These are phyloP conservation scores for Calonectria pauciramosa DNA, from an alignment of 2,329 filamentous ascomycete species.

Conservation along the genomic window DNA sequence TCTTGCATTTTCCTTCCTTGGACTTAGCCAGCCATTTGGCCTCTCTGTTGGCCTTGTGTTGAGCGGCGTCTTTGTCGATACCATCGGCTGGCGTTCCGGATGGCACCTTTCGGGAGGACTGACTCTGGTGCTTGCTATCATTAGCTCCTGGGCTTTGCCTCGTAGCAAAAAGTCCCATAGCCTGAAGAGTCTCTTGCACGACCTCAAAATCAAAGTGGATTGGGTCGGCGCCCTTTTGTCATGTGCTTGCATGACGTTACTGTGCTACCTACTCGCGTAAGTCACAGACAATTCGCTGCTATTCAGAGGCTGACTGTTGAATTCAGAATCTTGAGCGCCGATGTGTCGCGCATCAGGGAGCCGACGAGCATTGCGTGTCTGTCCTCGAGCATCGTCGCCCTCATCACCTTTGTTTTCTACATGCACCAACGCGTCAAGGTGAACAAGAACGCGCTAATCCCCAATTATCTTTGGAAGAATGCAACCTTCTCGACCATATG, in stretches of 20 bases:
- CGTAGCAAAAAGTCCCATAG: constrained; percentile 37
- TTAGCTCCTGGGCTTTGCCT: constrained; percentile 52
- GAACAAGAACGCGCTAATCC: constrained; percentile 68
- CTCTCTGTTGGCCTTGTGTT: constrained; percentile 63
- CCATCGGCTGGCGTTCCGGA: constrained; percentile 59
- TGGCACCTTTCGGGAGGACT: constrained; percentile 56
- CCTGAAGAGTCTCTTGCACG: constrained; percentile 37
- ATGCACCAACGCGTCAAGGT: constrained; percentile 62
- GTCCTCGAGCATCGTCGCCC: constrained; percentile 54
- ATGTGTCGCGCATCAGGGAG: constrained; percentile 55
- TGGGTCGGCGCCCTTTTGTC: constrained; percentile 65
- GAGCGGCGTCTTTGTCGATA: constrained; percentile 60
- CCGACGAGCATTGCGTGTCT: constrained; percentile 60
- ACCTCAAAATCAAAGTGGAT: constrained; percentile 59
- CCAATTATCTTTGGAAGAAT: constrained; percentile 72
- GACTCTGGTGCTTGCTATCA: constrained; percentile 49
- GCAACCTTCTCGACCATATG: constrained; percentile 68
- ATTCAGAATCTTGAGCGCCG: constrained; percentile 51
- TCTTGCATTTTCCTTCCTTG: constrained; percentile 56
- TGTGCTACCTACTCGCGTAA: constrained; percentile 66
- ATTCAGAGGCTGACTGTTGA: not conserved
- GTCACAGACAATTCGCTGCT: constrained; percentile 32
- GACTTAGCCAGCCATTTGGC: constrained; percentile 59
- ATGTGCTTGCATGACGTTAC: constrained; percentile 58
- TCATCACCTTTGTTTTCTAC: constrained; percentile 68